These are phyloP conservation scores for Flaveria robusta DNA, from an alignment of 129 eudicot species.

Conservation along the genomic window DNA sequence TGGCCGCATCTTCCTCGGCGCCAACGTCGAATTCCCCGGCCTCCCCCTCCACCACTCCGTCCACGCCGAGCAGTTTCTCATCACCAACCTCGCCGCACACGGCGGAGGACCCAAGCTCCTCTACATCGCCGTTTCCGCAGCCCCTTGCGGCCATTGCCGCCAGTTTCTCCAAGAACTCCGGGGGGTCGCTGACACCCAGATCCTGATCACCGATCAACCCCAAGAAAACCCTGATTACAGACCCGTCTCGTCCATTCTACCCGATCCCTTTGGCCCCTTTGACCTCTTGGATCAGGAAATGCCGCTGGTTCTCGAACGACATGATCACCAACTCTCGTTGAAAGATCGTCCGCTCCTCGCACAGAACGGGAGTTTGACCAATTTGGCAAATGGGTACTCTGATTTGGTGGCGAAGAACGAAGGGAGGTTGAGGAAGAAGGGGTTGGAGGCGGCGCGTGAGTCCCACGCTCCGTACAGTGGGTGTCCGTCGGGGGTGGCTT, in stretches of 20 bases:
- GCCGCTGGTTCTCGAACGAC: slow-evolving; percentile 74
- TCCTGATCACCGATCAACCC: slow-evolving; percentile 42
- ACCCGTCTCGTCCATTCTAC: slow-evolving; percentile 46
- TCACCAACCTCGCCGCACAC: slow-evolving; percentile 69
- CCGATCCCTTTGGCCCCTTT: slow-evolving; percentile 83
- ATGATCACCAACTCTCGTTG: slow-evolving; percentile 43
- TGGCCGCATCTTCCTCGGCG: slow-evolving; percentile 86
- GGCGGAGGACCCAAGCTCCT: slow-evolving; percentile 50
- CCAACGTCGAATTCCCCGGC: slow-evolving; percentile 74
- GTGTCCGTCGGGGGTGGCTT: slow-evolving; percentile 84
- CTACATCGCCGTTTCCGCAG: slow-evolving; percentile 72
- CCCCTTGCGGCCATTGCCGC: slow-evolving; percentile 99
- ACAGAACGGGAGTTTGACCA: slow-evolving; percentile 8
- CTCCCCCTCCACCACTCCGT: slow-evolving; percentile 81
- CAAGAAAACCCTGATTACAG: slow-evolving; percentile 30
- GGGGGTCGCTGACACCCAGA: slow-evolving; percentile 44
- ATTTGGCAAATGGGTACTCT: slow-evolving; percentile 36
- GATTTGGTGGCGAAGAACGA: no score
- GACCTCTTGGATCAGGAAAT: slow-evolving; percentile 61
- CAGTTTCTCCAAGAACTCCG: slow-evolving; percentile 91
- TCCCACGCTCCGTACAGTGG: slow-evolving; percentile 90
- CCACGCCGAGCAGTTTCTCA: slow-evolving; percentile 90
- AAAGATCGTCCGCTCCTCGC: neutral
- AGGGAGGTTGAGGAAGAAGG: slow-evolving; percentile 39
- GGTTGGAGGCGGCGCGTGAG: slow-evolving; percentile 63